Evolutionary conservation across 1,284 basidiomycete genomes (phyloP).

Genomic region (Apiotrichum gracile): DNA sequence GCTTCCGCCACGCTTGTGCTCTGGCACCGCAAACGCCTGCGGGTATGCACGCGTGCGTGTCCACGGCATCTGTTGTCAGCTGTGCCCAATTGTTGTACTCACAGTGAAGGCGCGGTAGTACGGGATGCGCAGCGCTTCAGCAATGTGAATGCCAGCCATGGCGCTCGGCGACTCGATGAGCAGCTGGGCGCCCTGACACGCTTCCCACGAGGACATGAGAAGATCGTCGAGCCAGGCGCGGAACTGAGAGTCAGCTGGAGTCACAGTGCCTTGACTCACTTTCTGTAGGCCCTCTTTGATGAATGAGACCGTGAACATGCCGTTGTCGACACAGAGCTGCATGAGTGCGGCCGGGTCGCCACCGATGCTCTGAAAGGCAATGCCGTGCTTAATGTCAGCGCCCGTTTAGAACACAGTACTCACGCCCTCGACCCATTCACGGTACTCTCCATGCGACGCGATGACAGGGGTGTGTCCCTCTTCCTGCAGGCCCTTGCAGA

Average conservation of each 20-base stretch:
- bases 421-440: slow-evolving; percentile 89
- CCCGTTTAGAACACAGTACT: slow-evolving; percentile 36
- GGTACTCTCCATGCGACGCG: slow-evolving; percentile 78
- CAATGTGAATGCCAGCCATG: slow-evolving; percentile 98
- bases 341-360: slow-evolving; percentile 95
- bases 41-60: slow-evolving; percentile 75
- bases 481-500: slow-evolving; percentile 79
- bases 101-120: slow-evolving; percentile 91
- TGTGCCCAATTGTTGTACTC: slow-evolving; percentile 37
- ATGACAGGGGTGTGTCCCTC: slow-evolving; percentile 52
- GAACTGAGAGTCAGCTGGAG: slow-evolving; percentile 56
- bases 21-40: slow-evolving; percentile 95
- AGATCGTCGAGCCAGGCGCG: slow-evolving; percentile 96
- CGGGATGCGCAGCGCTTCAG: slow-evolving; percentile 85
- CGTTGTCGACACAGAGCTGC: slow-evolving; percentile 92
- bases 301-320: slow-evolving; percentile 92
- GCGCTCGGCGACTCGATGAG: slow-evolving; percentile 92
- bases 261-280: slow-evolving; percentile 49
- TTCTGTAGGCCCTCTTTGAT: slow-evolving; percentile 82
- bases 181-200: slow-evolving; percentile 89
- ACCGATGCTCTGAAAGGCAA: slow-evolving; percentile 87
- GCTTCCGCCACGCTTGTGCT: slow-evolving; percentile 84
- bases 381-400: slow-evolving; percentile 61
- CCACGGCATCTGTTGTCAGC: slow-evolving; percentile 51
- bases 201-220: slow-evolving; percentile 86